Evolutionary conservation across 306 rosid species (phyloP).

Genomic region (Rosa rugosa): DNA sequence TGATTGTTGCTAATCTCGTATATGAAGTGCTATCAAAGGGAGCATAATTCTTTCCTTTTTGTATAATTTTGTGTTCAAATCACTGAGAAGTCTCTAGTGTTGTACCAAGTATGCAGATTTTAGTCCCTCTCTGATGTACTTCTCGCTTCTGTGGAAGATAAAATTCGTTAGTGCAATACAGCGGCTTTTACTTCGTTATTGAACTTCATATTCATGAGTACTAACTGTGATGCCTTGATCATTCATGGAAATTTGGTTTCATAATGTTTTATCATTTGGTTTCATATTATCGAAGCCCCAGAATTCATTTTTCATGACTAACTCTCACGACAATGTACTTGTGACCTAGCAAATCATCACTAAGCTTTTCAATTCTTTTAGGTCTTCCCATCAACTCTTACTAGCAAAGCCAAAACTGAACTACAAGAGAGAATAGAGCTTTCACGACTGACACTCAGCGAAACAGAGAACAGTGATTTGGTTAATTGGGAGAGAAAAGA

Average conservation of each 20-base stretch:
- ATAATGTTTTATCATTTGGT: neutral
- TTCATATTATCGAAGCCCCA: too few relatives aligned
- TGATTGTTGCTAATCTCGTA: slow-evolving; percentile 27
- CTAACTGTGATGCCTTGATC: neutral
- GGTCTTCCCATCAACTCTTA: too few relatives aligned
- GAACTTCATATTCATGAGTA: neutral
- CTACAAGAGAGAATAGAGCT: neutral
- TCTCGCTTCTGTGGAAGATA: neutral
- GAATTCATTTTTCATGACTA: neutral
- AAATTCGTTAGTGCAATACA: neutral
- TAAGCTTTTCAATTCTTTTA: too few relatives aligned
- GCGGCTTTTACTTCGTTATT: neutral
- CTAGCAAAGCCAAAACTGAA: too few relatives aligned
- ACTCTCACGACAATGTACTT: neutral
- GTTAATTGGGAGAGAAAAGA: neutral
- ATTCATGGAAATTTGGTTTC: neutral
- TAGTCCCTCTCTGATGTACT: neutral
- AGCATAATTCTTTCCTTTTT: neutral
- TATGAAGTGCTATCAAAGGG: neutral
- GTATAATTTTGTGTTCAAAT: slow-evolving; percentile 14
- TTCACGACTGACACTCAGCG: neutral
- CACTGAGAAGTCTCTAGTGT: neutral
- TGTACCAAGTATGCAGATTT: neutral
- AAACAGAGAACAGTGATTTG: neutral
- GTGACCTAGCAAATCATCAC: too few relatives aligned